Percentiles rank a stretch among this genome's conserved stretches.
Evolutionary conservation across 495 filamentous ascomycete genomes (phyloP).

Genomic region (Xylaria curta): DNA sequence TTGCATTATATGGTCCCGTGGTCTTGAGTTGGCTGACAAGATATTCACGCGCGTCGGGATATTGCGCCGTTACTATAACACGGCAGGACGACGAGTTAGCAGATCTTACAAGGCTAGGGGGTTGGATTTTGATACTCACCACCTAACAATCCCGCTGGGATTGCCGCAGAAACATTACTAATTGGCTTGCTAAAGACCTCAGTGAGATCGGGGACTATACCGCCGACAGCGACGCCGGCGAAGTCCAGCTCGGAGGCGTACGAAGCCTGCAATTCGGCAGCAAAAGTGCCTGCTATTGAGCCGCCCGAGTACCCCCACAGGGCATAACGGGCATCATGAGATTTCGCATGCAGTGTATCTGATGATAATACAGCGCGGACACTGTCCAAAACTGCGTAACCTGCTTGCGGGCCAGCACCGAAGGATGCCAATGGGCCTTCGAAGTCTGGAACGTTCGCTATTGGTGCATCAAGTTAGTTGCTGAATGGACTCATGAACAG

Average conservation of each 20-base stretch:
- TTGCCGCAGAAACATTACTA: conserved; percentile 22
- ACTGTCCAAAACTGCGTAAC: conserved; percentile 55
- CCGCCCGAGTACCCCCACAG: conserved; percentile 68
- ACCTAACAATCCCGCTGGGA: not conserved
- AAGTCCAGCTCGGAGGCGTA: conserved; percentile 60
- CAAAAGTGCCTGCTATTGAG: conserved; percentile 59
- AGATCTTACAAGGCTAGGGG: too few relatives aligned
- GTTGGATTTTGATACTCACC: conserved; percentile 10
- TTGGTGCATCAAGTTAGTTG: not conserved
- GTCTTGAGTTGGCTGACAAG: conserved; percentile 3
- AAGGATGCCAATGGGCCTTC: conserved; percentile 53
- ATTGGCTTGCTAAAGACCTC: conserved; percentile 30
- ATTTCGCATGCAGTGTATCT: not conserved
- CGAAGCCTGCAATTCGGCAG: conserved; percentile 54
- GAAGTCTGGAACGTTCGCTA: conserved; percentile 50
- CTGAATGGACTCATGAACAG: not conserved
- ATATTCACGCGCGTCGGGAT: conserved; percentile 22
- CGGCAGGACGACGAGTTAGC: not conserved
- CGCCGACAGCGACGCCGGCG: conserved; percentile 57
- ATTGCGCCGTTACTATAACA: conserved; percentile 20
- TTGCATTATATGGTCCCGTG: not conserved
- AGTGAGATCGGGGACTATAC: conserved; percentile 47
- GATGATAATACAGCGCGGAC: conserved; percentile 50
- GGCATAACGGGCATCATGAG: conserved; percentile 36
- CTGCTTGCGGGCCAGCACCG: conserved; percentile 49